A percentile compares a stretch with the other conserved stretches of the same genome.
Evolutionary conservation across 768 basidiomycete genomes (phyloP).

Genomic region (Calocera viscosa): DNA sequence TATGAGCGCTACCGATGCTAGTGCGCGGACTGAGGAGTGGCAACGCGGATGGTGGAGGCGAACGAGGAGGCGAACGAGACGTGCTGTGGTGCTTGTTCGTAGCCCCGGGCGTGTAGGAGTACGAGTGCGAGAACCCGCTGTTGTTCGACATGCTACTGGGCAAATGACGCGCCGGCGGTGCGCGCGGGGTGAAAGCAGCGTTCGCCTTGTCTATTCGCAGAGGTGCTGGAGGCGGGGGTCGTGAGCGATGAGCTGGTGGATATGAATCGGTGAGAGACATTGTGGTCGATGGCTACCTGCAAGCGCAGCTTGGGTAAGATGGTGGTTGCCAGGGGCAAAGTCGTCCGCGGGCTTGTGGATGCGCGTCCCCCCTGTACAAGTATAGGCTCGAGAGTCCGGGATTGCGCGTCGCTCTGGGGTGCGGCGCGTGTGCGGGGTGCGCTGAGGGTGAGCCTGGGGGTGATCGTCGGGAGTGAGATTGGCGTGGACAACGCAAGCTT

Average conservation of each 20-base stretch:
- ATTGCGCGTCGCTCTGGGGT: background rate
- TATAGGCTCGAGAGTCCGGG: background rate
- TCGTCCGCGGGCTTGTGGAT: background rate
- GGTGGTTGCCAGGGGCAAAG: slow-evolving; percentile 3
- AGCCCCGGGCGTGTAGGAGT: background rate
- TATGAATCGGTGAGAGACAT: slow-evolving; percentile 2
- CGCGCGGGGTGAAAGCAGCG: background rate
- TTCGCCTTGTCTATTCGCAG: slow-evolving; percentile 1
- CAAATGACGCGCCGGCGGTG: background rate
- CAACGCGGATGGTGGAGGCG: background rate
- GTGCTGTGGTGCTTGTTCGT: background rate
- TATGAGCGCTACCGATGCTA: slow-evolving; percentile 3
- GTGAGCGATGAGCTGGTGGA: background rate
- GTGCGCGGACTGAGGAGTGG: background rate
- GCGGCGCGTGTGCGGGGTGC: background rate
- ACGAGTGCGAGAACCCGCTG: background rate
- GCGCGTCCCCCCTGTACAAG: slow-evolving; percentile 6
- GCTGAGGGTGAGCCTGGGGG: background rate
- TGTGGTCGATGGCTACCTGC: background rate
- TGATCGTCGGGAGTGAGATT: slow-evolving; percentile 1
- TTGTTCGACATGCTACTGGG: slow-evolving; percentile 1
- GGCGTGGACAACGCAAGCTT: background rate
- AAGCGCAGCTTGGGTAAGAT: background rate
- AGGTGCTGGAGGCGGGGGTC: background rate
- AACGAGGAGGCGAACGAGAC: background rate